These are phyloP conservation scores for Colletotrichum trifolii DNA, from an alignment of 2,329 filamentous ascomycete genomes.

Conservation along the genomic window DNA sequence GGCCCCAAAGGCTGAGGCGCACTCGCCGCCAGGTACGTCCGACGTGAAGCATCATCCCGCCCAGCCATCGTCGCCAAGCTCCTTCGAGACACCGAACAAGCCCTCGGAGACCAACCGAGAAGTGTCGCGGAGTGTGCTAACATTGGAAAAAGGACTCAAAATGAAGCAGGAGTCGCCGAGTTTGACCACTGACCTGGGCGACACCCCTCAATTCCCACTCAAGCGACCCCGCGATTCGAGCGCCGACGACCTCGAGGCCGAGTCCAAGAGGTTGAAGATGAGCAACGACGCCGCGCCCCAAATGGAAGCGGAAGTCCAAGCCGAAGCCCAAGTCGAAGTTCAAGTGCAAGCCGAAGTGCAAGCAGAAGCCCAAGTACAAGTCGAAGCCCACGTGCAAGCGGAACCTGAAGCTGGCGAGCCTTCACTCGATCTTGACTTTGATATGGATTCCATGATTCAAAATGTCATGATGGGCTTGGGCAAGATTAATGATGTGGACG, in stretches of 20 bases:
- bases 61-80: conserved; percentile 19
- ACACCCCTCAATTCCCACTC: conserved; percentile 49
- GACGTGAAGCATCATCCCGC: neutral
- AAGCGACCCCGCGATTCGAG: conserved; percentile 51
- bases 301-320: no score
- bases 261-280: conserved; percentile 44
- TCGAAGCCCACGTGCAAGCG: no score
- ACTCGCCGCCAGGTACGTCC: conserved; percentile 50
- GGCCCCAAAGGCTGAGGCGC: conserved; percentile 47
- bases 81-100: conserved; percentile 31
- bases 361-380: no score
- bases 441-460: conserved; percentile 39
- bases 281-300: conserved; percentile 16
- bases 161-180: conserved; percentile 53
- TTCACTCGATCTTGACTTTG: conserved; percentile 41
- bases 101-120: conserved; percentile 12
- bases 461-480: conserved; percentile 44
- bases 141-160: conserved; percentile 41
- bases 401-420: neutral
- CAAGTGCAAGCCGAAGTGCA: neutral
- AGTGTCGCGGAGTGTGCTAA: conserved; percentile 40
- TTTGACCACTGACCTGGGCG: conserved; percentile 44
- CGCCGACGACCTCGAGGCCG: conserved; percentile 43
- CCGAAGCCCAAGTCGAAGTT: no score
- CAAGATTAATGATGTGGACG: conserved; percentile 42